Base-by-base conservation (phyloP, 352 stramenopile genomes). In the Phytophthora fragariaefolia region DNA sequence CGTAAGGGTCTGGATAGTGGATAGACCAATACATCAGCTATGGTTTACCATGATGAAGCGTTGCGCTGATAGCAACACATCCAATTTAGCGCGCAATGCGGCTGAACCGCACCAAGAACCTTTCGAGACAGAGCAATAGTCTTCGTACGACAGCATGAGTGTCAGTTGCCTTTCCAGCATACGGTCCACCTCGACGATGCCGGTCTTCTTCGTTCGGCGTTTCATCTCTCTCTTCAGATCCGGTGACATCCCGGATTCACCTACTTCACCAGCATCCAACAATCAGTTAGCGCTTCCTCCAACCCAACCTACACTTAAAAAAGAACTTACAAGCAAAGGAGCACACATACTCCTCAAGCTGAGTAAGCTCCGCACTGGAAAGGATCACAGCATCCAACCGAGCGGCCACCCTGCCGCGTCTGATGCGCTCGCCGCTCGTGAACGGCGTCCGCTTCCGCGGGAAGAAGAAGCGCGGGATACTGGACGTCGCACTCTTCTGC, bases 391-490 rank as follows among this genome's bases (percentile, higher is more conserved):
- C 46, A 63, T 79, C 59, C 20, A 57, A 18, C 18, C 46, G 38
- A 49, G 46, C 55, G 28, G 26, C 58, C 15, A 76, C 52, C 38
- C 49, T 56, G 22, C 67, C 57, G 2, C 57, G 15, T 32, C 58
- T 23, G 12, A 72, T 60, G 36, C 64, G 58, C 54, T 79, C 75
- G 3, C 59, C 59, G 17, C 66, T 62, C 12, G 66, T 73, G 52
- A 73, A 66, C 23, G 66, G 66, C 18, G 66, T 73, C 36, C 66
- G 53, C 15, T 69, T 69, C 7, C 66, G 66, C 12, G 73, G 66
- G 34, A 71, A 84, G 45, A 85, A 89, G 65, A 89, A 87, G 4
- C 71, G 71, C 27, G 80, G 77, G 57, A 89, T 76, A 45, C 51
- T 74, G 15, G 52, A 68, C 12, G 36, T 26, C 13, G 20, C 27